phyloP scores from a whole-genome alignment of 768 basidiomycete genomes.

The Russula emetica region DNA sequence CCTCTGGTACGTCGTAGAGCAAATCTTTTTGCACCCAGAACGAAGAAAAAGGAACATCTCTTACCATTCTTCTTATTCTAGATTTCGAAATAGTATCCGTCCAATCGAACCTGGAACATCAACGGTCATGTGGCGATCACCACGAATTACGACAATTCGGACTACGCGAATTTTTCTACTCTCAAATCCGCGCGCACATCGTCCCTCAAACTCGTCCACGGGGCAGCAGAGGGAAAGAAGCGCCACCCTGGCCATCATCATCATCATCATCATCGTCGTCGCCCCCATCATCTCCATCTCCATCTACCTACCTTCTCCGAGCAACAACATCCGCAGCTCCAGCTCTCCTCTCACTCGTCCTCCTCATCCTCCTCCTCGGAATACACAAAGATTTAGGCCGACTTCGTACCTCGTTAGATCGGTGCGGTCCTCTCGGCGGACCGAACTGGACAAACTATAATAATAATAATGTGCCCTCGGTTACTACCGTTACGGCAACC shows the following conservation, averaged over 20 bases:
- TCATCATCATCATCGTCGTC: too few relatives aligned
- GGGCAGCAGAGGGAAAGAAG: not conserved
- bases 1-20: constrained; percentile 44
- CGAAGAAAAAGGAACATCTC: not conserved
- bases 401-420: constrained; percentile 33
- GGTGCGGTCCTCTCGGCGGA: constrained; percentile 28
- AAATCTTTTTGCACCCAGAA: not conserved
- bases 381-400: constrained; percentile 33
- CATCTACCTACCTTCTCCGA: constrained; percentile 9
- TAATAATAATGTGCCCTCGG: constrained; percentile 3
- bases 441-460: constrained; percentile 6
- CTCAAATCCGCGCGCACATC: constrained; percentile 40
- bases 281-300: not conserved
- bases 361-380: constrained; percentile 31
- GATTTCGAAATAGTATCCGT: constrained; percentile 44
- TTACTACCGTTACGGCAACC: constrained; percentile 42
- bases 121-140: constrained; percentile 40
- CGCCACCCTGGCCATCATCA: constrained; percentile 3
- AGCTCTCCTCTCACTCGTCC: constrained; percentile 33
- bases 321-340: constrained; percentile 29
- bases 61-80: constrained; percentile 26
- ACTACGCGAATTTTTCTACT: constrained; percentile 55
- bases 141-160: constrained; percentile 52
- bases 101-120: constrained; percentile 55
- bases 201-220: constrained; percentile 5